Percentiles rank a stretch among this genome's conserved stretches.
Conservation (phyloP, 176 grass and related monocot genomes). For the Luzula sylvatica region DNA sequence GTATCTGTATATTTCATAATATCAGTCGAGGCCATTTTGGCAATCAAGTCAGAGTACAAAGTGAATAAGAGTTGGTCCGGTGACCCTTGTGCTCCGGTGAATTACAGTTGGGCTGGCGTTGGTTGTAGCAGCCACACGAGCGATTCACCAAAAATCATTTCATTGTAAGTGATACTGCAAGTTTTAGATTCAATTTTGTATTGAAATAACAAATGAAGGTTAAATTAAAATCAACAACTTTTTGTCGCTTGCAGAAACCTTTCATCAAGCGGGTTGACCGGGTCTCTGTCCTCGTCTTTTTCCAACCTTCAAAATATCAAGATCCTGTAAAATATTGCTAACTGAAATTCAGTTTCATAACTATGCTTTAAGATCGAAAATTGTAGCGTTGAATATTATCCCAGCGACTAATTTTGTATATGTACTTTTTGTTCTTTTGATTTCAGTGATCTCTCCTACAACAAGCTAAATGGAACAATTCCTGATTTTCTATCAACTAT, state of each 20-base stretch:
- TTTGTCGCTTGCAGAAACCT: background rate
- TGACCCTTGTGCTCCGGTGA: constrained; percentile 12
- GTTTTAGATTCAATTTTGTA: too few relatives aligned
- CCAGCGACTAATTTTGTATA: background rate
- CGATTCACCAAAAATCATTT: constrained; percentile 5
- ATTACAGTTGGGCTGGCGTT: constrained; percentile 10
- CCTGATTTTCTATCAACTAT: constrained; percentile 10
- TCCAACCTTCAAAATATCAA: constrained; percentile 6
- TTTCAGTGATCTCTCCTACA: constrained; percentile 8
- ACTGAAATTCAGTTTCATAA: background rate
- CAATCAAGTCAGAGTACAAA: constrained; percentile 2
- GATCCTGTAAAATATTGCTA: constrained; percentile 1
- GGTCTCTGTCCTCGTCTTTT: constrained; percentile 5
- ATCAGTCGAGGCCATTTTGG: constrained; percentile 7
- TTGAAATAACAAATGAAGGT: too few relatives aligned
- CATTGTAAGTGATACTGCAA: too few relatives aligned
- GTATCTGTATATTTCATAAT: background rate
- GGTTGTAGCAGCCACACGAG: background rate
- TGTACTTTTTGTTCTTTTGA: background rate
- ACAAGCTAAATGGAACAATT: constrained; percentile 14
- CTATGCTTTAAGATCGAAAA: too few relatives aligned
- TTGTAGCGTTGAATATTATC: too few relatives aligned
- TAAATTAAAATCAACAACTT: too few relatives aligned
- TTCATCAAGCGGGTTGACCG: constrained; percentile 2
- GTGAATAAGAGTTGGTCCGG: constrained; percentile 19